phyloP scores from a whole-genome alignment of 1,284 basidiomycete genomes.

The Puccinia triticina region DNA sequence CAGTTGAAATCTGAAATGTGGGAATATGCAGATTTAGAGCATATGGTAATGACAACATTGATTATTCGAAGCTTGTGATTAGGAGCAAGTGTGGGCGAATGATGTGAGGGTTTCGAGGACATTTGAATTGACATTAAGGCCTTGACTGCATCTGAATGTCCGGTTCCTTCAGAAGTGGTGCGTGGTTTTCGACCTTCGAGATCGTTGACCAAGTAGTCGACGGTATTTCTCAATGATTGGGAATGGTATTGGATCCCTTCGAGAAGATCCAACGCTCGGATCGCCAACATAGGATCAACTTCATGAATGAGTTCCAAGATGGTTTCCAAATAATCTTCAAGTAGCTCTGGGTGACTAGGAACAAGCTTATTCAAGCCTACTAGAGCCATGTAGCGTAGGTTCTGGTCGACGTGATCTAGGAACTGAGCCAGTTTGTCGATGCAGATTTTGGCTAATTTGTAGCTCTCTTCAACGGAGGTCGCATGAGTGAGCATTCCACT shows the following conservation, averaged over 20 bases:
- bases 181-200: neutral
- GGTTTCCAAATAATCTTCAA: conserved; percentile 88
- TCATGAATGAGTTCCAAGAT: conserved; percentile 89
- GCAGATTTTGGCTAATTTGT: conserved; percentile 80
- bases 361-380: conserved; percentile 94
- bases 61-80: conserved; percentile 77
- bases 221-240: conserved; percentile 3
- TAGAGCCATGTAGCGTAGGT: conserved; percentile 93
- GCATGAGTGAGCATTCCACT: conserved; percentile 78
- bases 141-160: conserved; percentile 70
- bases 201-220: neutral
- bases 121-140: conserved; percentile 56
- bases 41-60: conserved; percentile 78
- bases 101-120: neutral
- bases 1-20: conserved; percentile 92
- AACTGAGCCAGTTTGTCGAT: conserved; percentile 92
- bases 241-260: conserved; percentile 76
- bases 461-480: conserved; percentile 55
- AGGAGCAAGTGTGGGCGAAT: conserved; percentile 61
- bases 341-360: conserved; percentile 84
- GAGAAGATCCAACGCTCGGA: conserved; percentile 89
- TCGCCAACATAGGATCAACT: conserved; percentile 89
- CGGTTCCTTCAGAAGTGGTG: conserved; percentile 80
- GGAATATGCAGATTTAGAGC: conserved; percentile 78
- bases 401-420: conserved; percentile 90